These are phyloP conservation scores for Eragrostis tef DNA, from an alignment of 202 grass and related monocot genomes.

Conservation along the genomic window DNA sequence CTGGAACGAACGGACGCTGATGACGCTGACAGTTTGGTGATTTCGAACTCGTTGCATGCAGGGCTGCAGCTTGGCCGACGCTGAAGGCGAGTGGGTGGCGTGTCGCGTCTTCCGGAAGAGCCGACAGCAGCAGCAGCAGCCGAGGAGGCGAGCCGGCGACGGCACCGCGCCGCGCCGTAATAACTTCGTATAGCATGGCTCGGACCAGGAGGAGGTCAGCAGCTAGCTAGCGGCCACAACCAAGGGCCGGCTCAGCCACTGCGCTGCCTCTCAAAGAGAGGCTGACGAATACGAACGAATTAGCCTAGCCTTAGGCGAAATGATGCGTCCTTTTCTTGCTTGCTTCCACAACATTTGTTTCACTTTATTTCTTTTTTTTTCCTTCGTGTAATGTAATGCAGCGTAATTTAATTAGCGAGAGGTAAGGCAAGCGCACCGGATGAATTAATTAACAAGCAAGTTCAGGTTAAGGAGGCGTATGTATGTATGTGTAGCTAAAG, in stretches of 20 bases:
- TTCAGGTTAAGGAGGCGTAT: constrained; percentile 37
- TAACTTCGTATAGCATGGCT: no score
- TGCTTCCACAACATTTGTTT: constrained; percentile 29
- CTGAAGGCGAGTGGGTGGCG: constrained; percentile 59
- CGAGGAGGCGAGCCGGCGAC: constrained; percentile 29
- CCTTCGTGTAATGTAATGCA: constrained; percentile 50
- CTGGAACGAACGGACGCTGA: no score
- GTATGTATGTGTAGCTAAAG: constrained; percentile 10
- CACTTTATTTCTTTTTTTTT: not conserved
- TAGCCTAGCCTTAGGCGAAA: constrained; percentile 52
- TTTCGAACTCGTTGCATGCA: not conserved
- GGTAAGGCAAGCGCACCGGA: no score
- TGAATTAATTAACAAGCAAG: constrained; percentile 32
- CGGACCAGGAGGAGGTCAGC: constrained; percentile 58
- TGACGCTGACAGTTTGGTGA: not conserved
- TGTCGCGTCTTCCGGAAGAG: constrained; percentile 63
- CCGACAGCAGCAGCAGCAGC: constrained; percentile 18
- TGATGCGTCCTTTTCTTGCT: constrained; percentile 37
- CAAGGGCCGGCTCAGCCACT: not conserved
- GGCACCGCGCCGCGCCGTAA: not conserved
- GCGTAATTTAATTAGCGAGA: no score
- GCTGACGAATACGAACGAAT: constrained; percentile 10
- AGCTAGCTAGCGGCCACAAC: not conserved
- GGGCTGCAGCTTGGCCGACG: constrained; percentile 51
- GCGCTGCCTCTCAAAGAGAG: constrained; percentile 51